Evolutionary conservation across 2,329 filamentous ascomycete genomes (phyloP).

Genomic region (Cercospora sp.): DNA sequence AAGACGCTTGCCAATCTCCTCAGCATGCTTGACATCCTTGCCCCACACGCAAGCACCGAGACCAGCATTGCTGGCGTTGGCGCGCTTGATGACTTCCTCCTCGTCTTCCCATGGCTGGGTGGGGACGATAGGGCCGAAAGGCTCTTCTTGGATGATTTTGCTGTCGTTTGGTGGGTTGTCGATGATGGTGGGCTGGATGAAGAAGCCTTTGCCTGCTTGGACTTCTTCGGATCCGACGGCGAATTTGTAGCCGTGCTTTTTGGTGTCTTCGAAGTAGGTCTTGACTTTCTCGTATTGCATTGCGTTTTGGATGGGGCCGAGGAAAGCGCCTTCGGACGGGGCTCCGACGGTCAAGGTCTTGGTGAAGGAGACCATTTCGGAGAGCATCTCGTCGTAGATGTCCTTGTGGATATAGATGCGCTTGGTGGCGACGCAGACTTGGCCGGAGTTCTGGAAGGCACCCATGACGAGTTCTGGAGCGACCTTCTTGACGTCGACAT

Average conservation of each 20-base stretch:
- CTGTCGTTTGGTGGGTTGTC: conserved; percentile 47
- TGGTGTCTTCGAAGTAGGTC: conserved; percentile 42
- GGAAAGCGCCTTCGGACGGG: conserved; percentile 46
- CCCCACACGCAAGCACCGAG: conserved; percentile 58
- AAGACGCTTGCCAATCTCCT: conserved; percentile 50
- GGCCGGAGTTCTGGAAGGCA: conserved; percentile 60
- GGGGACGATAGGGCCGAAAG: conserved; percentile 54
- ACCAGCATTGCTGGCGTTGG: conserved; percentile 53
- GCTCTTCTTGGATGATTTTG: conserved; percentile 51
- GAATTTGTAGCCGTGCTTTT: conserved; percentile 50
- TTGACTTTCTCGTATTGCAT: conserved; percentile 58
- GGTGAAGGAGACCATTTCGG: conserved; percentile 49
- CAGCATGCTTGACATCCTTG: conserved; percentile 51
- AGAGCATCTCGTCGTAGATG: conserved; percentile 53
- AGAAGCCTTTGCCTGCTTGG: conserved; percentile 43
- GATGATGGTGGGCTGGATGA: conserved; percentile 48
- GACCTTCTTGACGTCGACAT: conserved; percentile 56
- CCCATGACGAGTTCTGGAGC: conserved; percentile 53
- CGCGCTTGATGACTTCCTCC: conserved; percentile 50
- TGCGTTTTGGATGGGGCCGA: conserved; percentile 60
- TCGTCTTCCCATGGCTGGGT: conserved; percentile 49
- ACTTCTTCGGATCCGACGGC: conserved; percentile 56
- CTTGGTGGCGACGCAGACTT: conserved; percentile 57
- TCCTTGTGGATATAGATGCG: conserved; percentile 59
- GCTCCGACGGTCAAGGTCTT: conserved; percentile 48